Evolutionary conservation across 768 basidiomycete genomes (phyloP), one percentile per base, ranked within the genome.

Genomic region (Rhodosporidiobolus odoratus): DNA sequence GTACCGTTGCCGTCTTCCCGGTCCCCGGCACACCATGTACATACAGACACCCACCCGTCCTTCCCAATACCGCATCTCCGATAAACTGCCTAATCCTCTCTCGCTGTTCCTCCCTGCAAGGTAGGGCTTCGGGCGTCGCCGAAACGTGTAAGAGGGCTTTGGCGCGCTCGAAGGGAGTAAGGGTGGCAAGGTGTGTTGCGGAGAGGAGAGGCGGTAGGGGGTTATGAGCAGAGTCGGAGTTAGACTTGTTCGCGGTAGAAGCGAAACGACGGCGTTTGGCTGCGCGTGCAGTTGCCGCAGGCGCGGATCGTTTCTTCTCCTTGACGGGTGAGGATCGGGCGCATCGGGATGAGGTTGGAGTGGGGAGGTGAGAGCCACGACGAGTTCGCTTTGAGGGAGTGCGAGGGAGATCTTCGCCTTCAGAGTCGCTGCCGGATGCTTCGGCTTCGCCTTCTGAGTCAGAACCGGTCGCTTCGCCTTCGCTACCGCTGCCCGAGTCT

Each of bases 1-100:
- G 94, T 0, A 98, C 93, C 0, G 96, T 98, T 0, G 96, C 96
- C 1, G 96, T 99, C 81, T 98, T 99, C 15, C 96, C 95, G 3
- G 95, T 98, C 12, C 96, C 95, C n/a, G 95, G 96, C 12, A 97
- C 92, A 15, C 96, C 95, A 12, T 94, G 93, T 58, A 98, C 96
- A 80, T 98, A 98, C 61, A 99, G 83, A 79, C 96, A 99, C 25
- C 95, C 95, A 2, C 95, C 95, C 48, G 89, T 91, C 0, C 92
- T 92, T 73, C 92, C 91, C 69, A 96, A 92, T 19, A 99, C 82
- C 38, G 95, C 82, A 70, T 92, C 89, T 62, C 89, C 88, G 6
- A 97, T 88, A 48, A 86, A 85, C 32, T 85, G 83, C 75, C 93
- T 76, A 32, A 97, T 88, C 54, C 85, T 83, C 21, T 83, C 84